phyloP scores from a whole-genome alignment of 2,329 filamentous ascomycete species.

The Coniella vitis region DNA sequence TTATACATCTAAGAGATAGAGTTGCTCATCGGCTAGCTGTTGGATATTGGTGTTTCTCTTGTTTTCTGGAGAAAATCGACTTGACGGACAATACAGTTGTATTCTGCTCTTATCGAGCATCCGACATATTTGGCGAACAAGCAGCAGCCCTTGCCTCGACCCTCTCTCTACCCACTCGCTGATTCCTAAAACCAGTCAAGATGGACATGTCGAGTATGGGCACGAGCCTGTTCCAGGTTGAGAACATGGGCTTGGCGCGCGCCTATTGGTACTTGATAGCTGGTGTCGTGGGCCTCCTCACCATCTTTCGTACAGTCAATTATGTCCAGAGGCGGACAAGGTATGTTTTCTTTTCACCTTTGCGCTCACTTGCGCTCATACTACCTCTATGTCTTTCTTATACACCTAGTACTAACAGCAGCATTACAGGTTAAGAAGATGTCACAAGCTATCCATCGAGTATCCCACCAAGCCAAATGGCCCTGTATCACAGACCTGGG shows the following conservation, averaged over 20 bases:
- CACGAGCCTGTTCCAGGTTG: slow-evolving; percentile 33
- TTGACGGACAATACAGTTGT: too few species aligned
- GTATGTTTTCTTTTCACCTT: slow-evolving; percentile 24
- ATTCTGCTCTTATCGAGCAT: too few species aligned
- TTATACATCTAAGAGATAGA: too few species aligned
- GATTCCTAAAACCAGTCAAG: slow-evolving; percentile 9
- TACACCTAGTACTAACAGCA: background rate
- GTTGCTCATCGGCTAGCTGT: too few species aligned
- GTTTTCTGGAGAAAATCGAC: too few species aligned
- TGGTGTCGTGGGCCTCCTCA: slow-evolving; percentile 37
- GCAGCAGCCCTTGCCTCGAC: too few species aligned
- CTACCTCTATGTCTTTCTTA: slow-evolving; percentile 1
- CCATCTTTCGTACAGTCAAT: slow-evolving; percentile 36
- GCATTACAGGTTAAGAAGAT: slow-evolving; percentile 38
- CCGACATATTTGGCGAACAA: too few species aligned
- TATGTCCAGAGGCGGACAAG: slow-evolving; percentile 33
- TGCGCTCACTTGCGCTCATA: background rate
- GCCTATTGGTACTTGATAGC: slow-evolving; percentile 55
- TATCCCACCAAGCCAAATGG: slow-evolving; percentile 48
- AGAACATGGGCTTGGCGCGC: slow-evolving; percentile 45
- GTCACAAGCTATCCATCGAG: slow-evolving; percentile 34
- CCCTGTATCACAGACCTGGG: slow-evolving; percentile 43
- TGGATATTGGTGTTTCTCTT: too few species aligned
- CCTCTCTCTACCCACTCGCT: background rate
- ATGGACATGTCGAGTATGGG: slow-evolving; percentile 29